Percentiles rank a stretch among this genome's conserved stretches.
These are phyloP conservation scores for Acorus calamus DNA, from an alignment of 106 monocot species.

Conservation along the genomic window DNA sequence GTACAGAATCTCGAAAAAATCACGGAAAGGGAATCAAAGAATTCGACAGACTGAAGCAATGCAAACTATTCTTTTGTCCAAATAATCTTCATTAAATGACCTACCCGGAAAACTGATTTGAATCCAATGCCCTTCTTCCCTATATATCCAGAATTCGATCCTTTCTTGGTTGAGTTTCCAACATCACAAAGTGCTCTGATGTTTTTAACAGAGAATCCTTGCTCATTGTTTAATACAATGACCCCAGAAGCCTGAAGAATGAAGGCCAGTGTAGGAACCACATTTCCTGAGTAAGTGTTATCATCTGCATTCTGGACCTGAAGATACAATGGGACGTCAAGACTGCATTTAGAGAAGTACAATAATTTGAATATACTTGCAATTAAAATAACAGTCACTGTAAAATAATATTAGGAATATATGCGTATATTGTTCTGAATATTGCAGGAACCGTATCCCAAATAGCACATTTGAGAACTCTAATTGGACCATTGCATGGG, in stretches of 20 bases:
- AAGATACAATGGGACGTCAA: neutral
- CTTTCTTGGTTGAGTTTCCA: conserved; percentile 95
- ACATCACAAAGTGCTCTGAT: conserved; percentile 98
- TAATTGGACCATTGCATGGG: too few relatives aligned
- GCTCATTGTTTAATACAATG: conserved; percentile 82
- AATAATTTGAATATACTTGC: too few relatives aligned
- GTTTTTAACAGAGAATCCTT: conserved; percentile 76
- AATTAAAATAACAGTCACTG: too few relatives aligned
- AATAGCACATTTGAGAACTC: too few relatives aligned
- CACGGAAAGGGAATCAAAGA: neutral
- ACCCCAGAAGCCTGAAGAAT: conserved; percentile 79
- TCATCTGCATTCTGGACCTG: conserved; percentile 99
- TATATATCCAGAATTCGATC: conserved; percentile 77
- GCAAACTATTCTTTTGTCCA: too few relatives aligned
- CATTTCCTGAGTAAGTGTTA: conserved; percentile 57
- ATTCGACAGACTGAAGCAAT: neutral
- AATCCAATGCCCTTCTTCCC: conserved; percentile 98
- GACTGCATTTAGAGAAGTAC: too few relatives aligned
- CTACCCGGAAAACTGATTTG: conserved; percentile 98
- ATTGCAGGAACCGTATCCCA: too few relatives aligned
- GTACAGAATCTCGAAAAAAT: too few relatives aligned
- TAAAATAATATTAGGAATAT: too few relatives aligned
- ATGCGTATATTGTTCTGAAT: too few relatives aligned
- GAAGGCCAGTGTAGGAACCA: conserved; percentile 73
- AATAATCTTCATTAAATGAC: neutral